Conservation (phyloP, 495 filamentous ascomycete species). For the Sordaria brevicollis region DNA sequence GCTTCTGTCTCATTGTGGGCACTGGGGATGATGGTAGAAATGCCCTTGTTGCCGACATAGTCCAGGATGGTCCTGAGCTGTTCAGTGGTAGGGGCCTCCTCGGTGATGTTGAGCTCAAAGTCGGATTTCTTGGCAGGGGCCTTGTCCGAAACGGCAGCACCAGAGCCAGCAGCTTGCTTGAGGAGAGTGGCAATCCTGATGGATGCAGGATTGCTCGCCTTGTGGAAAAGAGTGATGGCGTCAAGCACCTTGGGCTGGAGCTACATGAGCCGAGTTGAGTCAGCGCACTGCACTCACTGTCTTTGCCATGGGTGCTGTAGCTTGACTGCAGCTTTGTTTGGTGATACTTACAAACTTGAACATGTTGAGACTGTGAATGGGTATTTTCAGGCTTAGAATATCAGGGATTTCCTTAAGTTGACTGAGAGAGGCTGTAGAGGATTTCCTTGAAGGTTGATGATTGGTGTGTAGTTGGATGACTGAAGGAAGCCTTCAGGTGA, state of each 20-base stretch:
- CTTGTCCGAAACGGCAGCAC: constrained; percentile 41
- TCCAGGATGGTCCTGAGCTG: constrained; percentile 83
- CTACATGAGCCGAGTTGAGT: neutral
- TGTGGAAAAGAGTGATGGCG: constrained; percentile 94
- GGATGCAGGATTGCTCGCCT: constrained; percentile 54
- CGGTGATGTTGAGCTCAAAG: constrained; percentile 82
- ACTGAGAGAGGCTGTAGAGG: neutral
- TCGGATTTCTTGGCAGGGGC: constrained; percentile 59
- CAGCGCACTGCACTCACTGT: neutral
- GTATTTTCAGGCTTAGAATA: neutral
- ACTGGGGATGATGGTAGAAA: constrained; percentile 54
- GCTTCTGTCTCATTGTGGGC: constrained; percentile 66
- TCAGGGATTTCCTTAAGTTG: neutral
- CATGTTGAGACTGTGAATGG: neutral
- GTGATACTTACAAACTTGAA: neutral
- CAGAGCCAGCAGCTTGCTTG: constrained; percentile 48
- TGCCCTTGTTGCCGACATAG: constrained; percentile 53
- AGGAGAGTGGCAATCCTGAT: constrained; percentile 58
- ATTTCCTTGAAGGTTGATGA: neutral
- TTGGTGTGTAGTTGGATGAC: neutral
- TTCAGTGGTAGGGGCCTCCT: constrained; percentile 66
- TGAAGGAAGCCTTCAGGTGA: neutral
- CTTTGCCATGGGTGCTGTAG: too few species aligned
- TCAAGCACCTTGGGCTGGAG: constrained; percentile 70
- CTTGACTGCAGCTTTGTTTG: neutral